Evolutionary conservation across 2,329 filamentous ascomycete genomes (phyloP).

Genomic region (Daldinia eschscholtzii): DNA sequence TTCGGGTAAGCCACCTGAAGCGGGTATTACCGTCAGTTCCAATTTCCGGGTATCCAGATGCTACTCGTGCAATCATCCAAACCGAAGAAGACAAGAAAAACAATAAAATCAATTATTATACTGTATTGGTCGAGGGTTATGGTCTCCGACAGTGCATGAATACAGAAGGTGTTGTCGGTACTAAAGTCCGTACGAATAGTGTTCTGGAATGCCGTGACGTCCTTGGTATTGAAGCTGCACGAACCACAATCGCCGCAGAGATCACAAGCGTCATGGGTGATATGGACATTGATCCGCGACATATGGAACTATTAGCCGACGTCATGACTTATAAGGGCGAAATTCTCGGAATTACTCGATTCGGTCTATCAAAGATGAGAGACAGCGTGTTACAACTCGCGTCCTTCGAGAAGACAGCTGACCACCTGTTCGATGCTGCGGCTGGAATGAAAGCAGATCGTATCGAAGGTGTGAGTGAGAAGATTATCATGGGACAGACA

Average conservation of each 20-base stretch:
- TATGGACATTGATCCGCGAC: slow-evolving; percentile 96
- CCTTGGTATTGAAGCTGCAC: slow-evolving; percentile 94
- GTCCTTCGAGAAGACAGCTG: slow-evolving; percentile 97
- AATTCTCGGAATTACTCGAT: slow-evolving; percentile 94
- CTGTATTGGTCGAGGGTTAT: slow-evolving; percentile 93
- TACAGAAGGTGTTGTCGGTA: slow-evolving; percentile 89
- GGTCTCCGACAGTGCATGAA: slow-evolving; percentile 91
- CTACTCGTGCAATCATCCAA: slow-evolving; percentile 88
- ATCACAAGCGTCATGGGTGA: slow-evolving; percentile 90
- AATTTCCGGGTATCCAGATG: slow-evolving; percentile 90
- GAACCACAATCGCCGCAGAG: slow-evolving; percentile 88
- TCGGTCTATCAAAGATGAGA: slow-evolving; percentile 95
- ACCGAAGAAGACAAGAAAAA: slow-evolving; percentile 75
- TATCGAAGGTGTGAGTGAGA: slow-evolving; percentile 94
- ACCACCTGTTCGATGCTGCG: slow-evolving; percentile 95
- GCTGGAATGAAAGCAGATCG: slow-evolving; percentile 90
- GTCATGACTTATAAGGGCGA: slow-evolving; percentile 99
- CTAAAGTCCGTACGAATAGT: slow-evolving; percentile 80
- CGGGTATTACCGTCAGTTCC: slow-evolving; percentile 84
- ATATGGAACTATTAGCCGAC: slow-evolving; percentile 97
- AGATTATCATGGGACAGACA: slow-evolving; percentile 98
- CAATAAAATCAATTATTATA: slow-evolving; percentile 56
- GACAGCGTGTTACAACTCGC: slow-evolving; percentile 94
- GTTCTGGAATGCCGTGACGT: slow-evolving; percentile 91
- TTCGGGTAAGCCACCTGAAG: slow-evolving; percentile 87